These are phyloP conservation scores for Tinospora cordifolia DNA, from an alignment of 164 flowering plant genomes.

Conservation along the genomic window DNA sequence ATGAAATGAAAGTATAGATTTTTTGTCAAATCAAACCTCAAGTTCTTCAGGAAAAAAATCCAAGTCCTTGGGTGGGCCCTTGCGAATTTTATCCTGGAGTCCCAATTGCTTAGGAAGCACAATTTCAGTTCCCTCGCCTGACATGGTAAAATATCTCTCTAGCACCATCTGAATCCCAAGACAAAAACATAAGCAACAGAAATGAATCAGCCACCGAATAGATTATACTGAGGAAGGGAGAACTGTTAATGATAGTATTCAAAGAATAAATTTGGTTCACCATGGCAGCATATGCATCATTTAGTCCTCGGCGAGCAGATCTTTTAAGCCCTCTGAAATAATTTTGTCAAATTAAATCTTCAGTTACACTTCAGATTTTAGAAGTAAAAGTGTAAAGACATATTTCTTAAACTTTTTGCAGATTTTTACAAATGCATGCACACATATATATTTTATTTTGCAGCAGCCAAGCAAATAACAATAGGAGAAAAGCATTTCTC, in stretches of 20 bases:
- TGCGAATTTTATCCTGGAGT: constrained; percentile 52
- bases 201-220: not conserved
- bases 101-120: constrained; percentile 58
- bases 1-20: not conserved
- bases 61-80: constrained; percentile 37
- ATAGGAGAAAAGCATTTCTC: too few relatives aligned
- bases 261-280: constrained; percentile 25
- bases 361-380: not conserved
- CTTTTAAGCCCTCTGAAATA: constrained; percentile 24
- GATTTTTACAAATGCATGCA: too few relatives aligned
- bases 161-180: constrained; percentile 52
- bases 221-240: not conserved
- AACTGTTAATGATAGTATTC: not conserved
- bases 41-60: constrained; percentile 36
- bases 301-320: constrained; percentile 22
- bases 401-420: not conserved
- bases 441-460: too few relatives aligned
- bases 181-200: not conserved
- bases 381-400: not conserved
- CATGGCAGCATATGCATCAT: constrained; percentile 75
- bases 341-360: not conserved
- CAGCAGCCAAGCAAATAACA: too few relatives aligned
- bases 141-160: constrained; percentile 59
- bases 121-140: constrained; percentile 54
- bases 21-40: constrained; percentile 4